Evolutionary conservation across 2,329 filamentous ascomycete species (phyloP), one percentile per base, ranked within the genome.

Genomic region (Fusarium continuum): DNA sequence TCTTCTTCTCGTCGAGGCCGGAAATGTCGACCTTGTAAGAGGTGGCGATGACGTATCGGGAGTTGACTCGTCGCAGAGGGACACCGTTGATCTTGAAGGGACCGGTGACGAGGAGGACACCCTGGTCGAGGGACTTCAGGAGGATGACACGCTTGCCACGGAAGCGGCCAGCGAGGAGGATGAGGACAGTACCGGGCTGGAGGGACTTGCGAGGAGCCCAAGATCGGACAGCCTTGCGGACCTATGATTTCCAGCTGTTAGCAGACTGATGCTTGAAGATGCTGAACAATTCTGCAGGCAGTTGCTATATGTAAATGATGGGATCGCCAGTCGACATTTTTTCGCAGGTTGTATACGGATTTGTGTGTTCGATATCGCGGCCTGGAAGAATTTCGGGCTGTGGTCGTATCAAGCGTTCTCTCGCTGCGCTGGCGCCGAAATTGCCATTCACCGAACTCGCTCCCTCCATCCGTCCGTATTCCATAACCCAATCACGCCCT

Each of bases 61-160:
- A 86, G 85, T 96, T 96, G 80, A 96, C 91, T 81, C 91, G 89
- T 84, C 95, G 91, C 78, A 99, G 90, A 74, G 95, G 95, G 72
- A 99, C 95, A 82, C 95, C 95, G 86, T 99, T 99, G 85, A 99
- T 91, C 91, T 98, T 99, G 91, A 98, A 99, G 80, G 95, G 95
- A 76, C 95, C 95, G 79, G 95, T 99, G 77, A 99, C 93, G 80
- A 99, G 92, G 81, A 99, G 93, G 72, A 97, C 92, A 85, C 95
- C 95, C 86, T 97, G 92, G 79, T 92, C 87, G 78, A 99, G 93
- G 83, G 90, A 88, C 90, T 98, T 98, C 81, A 99, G 91, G 84
- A 98, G 93, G 78, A 99, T 87, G 77, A 99, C 95, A 80, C 95
- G 95, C 93, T 99, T 99, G 88, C 95, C 95, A 77, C 95, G 94